phyloP scores from a whole-genome alignment of 179 eudicot species.

The Drosera spatulata region DNA sequence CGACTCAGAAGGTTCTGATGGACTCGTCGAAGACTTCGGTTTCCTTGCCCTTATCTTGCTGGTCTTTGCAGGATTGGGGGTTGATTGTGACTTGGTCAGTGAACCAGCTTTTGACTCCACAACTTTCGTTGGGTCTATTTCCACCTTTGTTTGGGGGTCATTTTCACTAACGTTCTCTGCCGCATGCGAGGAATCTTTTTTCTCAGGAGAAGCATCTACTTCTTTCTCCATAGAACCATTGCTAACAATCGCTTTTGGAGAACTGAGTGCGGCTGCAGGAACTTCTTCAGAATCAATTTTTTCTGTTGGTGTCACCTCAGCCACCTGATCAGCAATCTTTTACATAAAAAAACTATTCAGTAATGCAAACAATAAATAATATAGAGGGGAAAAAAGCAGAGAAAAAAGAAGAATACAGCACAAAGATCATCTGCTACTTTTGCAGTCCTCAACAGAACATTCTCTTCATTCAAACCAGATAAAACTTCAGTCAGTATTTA shows the following conservation, averaged over 20 bases:
- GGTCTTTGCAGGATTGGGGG: conserved; percentile 23
- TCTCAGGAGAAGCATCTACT: conserved; percentile 22
- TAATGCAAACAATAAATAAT: neutral
- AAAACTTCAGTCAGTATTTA: conserved; percentile 5
- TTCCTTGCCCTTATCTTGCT: conserved; percentile 34
- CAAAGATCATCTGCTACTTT: conserved; percentile 11
- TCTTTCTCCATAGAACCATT: conserved; percentile 41
- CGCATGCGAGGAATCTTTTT: conserved; percentile 18
- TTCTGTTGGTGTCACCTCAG: conserved; percentile 28
- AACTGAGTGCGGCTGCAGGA: conserved; percentile 21
- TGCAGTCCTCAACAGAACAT: conserved; percentile 18
- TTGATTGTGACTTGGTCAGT: conserved; percentile 19
- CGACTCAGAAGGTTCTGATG: conserved; percentile 25
- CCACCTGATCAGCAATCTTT: conserved; percentile 23
- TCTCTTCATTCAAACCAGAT: conserved; percentile 26
- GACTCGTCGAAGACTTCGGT: conserved; percentile 17
- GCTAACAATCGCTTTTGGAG: conserved; percentile 43
- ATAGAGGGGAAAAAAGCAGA: neutral
- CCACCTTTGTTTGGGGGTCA: conserved; percentile 16
- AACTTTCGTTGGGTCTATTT: conserved; percentile 19
- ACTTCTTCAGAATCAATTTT: conserved; percentile 26
- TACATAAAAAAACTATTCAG: neutral
- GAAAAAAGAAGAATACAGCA: neutral
- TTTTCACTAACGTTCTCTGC: conserved; percentile 15
- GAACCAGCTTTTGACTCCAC: conserved; percentile 9